Evolutionary conservation across 148 eudicot species (phyloP).

Genomic region (Vaccinium darrowii): DNA sequence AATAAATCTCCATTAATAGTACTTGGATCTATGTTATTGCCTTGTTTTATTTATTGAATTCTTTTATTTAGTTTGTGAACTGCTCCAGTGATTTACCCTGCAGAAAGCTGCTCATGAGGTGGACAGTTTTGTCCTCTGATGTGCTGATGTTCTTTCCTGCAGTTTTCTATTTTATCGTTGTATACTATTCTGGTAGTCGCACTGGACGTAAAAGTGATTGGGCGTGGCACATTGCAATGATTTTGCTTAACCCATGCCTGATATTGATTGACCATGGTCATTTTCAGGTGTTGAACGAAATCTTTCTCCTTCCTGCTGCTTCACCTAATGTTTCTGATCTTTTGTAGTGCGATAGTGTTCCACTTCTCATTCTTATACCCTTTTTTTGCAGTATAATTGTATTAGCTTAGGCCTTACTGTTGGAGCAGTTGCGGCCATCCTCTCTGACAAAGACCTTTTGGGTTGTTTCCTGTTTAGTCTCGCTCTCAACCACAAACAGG

Average conservation of each 20-base stretch:
- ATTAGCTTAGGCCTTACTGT: conserved; percentile 90
- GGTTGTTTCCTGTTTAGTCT: conserved; percentile 70
- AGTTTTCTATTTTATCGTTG: conserved; percentile 52
- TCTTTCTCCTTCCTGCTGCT: background rate
- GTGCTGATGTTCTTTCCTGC: conserved; percentile 76
- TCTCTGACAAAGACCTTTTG: conserved; percentile 65
- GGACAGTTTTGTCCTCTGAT: conserved; percentile 85
- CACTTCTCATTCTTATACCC: conserved; percentile 8
- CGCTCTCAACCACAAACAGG: conserved; percentile 96
- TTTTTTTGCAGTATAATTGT: conserved; percentile 70
- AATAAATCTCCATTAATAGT: background rate
- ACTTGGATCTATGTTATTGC: background rate
- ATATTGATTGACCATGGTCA: conserved; percentile 92
- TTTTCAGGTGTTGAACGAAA: conserved; percentile 62
- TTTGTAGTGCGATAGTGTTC: background rate
- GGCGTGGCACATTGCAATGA: conserved; percentile 73
- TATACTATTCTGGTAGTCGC: conserved; percentile 40
- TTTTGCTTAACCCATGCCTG: conserved; percentile 77
- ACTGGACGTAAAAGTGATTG: conserved; percentile 35
- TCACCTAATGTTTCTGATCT: conserved; percentile 1
- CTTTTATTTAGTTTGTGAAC: background rate
- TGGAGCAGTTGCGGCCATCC: conserved; percentile 77
- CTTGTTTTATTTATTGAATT: background rate
- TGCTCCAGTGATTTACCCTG: conserved; percentile 25
- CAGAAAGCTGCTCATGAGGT: conserved; percentile 96